Evolutionary conservation across 495 filamentous ascomycete species (phyloP), one percentile per base, ranked within the genome.

Genomic region (Gamarada debralockiae): DNA sequence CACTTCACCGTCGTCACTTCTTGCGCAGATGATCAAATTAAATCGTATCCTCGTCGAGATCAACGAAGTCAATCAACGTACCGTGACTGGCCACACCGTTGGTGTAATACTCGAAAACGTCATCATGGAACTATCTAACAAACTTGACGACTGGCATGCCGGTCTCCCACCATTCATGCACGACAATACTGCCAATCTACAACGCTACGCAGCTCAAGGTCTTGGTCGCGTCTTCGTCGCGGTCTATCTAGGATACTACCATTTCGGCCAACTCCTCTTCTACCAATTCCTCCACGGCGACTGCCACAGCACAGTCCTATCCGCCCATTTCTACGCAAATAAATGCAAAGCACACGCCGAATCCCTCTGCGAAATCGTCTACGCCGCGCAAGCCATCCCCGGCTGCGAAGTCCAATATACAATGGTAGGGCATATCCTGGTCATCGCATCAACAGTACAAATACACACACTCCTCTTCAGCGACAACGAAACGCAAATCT

Each of bases 241-340:
- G 3, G 53, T 74, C 0, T 70, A 72, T 46, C 53, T 71, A 2
- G 71, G 71, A 7, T 74, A 71, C 52, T 69, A 72, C 33, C 63
- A 74, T 56, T 74, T 66, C 41, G 65, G 63, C 7, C 67, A 68
- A 33, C 63, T 74, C 38, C 68, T 74, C 9, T 73, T 67, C 58
- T 74, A 70, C 50, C 64, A 68, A 44, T 73, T 69, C 50, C 63
- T 74, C 4, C 69, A 72, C 47, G 52, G 27, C 43, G 48, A 55
- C 49, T 52, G 44, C 50, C 46, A 38, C 36, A 52, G 27, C 5
- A 33, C 29, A 27, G 27, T 42, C 18, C 21, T 51, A n/a, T 37
- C 13, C 23, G 37, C 59, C 3, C 55, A 52, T 1, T 56, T 57
- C 50, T 71, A 68, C 54, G 67, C 69, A 0, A 45, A 59, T 0